A percentile compares a stretch with the other conserved stretches of the same genome.
These are phyloP conservation scores for Endocalyx cinctus DNA, from an alignment of 2,329 filamentous ascomycete species.

Conservation along the genomic window DNA sequence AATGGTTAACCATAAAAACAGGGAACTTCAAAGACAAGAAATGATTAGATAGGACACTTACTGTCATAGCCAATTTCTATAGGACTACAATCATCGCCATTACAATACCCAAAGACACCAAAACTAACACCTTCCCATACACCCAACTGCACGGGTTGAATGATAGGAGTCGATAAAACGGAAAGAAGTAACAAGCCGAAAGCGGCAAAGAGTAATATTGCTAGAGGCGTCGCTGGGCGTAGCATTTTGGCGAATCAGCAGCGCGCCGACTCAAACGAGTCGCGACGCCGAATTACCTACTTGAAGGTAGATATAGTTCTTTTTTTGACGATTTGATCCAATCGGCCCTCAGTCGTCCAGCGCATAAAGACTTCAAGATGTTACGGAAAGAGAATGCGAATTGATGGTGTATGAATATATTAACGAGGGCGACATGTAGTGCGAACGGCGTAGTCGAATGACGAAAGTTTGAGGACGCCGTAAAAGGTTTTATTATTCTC, in stretches of 20 bases:
- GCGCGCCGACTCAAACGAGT: slow-evolving; percentile 26
- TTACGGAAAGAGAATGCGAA: too few relatives aligned
- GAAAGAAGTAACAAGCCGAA: slow-evolving; percentile 83
- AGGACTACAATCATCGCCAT: slow-evolving; percentile 58
- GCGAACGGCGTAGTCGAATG: slow-evolving; percentile 6
- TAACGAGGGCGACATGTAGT: slow-evolving; percentile 21
- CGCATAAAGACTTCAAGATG: slow-evolving; percentile 7
- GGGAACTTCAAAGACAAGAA: not conserved
- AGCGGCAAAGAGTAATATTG: slow-evolving; percentile 77
- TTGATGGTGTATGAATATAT: slow-evolving; percentile 9
- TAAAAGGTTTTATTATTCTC: too few relatives aligned
- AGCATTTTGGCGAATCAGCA: slow-evolving; percentile 58
- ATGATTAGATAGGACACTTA: slow-evolving; percentile 48
- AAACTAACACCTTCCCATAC: slow-evolving; percentile 73
- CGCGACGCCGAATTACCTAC: slow-evolving; percentile 24
- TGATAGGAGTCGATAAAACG: slow-evolving; percentile 85
- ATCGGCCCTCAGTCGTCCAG: slow-evolving; percentile 5
- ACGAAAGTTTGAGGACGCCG: too few relatives aligned
- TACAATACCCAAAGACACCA: slow-evolving; percentile 90
- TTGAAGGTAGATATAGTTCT: too few relatives aligned
- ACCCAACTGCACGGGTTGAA: slow-evolving; percentile 79
- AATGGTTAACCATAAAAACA: too few relatives aligned
- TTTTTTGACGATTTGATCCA: slow-evolving; percentile 7
- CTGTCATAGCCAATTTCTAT: slow-evolving; percentile 83
- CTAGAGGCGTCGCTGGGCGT: slow-evolving; percentile 86